Percentiles rank a stretch among this genome's conserved stretches.
Conservation (phyloP, 139 green algal genomes). For the Chlamydomonas schloesseri region DNA sequence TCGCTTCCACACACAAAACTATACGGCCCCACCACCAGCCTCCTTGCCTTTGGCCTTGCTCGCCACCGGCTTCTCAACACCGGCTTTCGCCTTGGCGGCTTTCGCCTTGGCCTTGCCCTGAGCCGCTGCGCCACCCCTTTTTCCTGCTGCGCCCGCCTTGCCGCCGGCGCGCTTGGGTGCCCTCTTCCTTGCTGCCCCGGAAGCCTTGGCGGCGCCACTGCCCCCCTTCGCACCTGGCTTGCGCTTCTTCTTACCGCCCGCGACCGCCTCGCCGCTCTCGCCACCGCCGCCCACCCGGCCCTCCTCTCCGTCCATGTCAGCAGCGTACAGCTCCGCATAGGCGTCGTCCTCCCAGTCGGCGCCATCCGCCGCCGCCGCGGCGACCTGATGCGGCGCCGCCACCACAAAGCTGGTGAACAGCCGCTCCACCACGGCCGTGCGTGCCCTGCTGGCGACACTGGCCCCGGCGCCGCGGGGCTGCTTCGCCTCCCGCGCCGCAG, state of each 20-base stretch:
- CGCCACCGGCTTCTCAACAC: background rate
- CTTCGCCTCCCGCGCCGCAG: background rate
- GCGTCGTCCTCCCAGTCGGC: background rate
- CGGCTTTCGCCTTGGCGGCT: background rate
- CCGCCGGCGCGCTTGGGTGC: too few relatives aligned
- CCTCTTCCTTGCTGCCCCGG: too few relatives aligned
- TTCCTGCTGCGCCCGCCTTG: too few relatives aligned
- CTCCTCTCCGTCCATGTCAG: background rate
- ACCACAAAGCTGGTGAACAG: slow-evolving; percentile 10
- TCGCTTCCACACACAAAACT: too few relatives aligned
- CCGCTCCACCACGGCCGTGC: background rate
- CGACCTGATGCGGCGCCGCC: background rate
- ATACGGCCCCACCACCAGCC: too few relatives aligned
- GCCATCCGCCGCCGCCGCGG: background rate
- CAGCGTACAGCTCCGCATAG: background rate
- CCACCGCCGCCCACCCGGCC: slow-evolving; percentile 19
- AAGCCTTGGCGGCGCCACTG: too few relatives aligned
- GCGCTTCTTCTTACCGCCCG: too few relatives aligned
- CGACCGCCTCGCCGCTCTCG: background rate
- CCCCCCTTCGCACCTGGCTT: too few relatives aligned
- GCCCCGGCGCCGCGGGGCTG: background rate
- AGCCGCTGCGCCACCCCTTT: background rate
- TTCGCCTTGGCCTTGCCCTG: background rate
- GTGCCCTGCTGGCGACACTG: background rate
- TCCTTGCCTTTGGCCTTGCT: too few relatives aligned